phyloP scores from a whole-genome alignment of 768 basidiomycete genomes.

The Lactarius hatsudake region DNA sequence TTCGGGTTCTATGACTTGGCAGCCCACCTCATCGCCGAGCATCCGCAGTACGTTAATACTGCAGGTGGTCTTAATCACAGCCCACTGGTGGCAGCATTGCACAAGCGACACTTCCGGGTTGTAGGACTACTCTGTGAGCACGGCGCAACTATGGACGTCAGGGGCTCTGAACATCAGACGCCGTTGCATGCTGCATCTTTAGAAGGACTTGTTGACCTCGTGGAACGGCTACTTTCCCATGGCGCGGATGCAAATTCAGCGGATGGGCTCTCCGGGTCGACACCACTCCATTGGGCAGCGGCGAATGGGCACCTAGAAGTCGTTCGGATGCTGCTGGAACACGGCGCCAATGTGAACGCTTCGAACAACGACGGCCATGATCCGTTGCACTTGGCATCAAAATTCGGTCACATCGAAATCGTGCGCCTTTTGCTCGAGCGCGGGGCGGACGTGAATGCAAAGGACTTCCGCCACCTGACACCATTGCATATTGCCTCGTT shows the following conservation, averaged over 20 bases:
- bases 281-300: not conserved
- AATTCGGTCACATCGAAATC: not conserved
- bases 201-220: not conserved
- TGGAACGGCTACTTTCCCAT: not conserved
- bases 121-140: not conserved
- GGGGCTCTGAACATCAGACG: no score
- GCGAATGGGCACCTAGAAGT: not conserved
- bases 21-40: no score
- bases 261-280: not conserved
- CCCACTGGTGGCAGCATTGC: not conserved
- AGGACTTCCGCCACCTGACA: not conserved
- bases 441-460: not conserved
- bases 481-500: not conserved
- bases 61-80: not conserved
- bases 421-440: not conserved
- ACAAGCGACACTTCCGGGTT: not conserved
- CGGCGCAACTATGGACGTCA: no score
- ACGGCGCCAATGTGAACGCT: not conserved
- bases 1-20: no score
- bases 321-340: not conserved
- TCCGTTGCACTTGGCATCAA: not conserved
- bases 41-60: not conserved
- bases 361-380: not conserved
- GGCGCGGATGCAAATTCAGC: not conserved
- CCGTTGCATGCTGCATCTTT: no score